Base-by-base conservation (phyloP, 805 yeast species). In the Pichia scutulata region DNA sequence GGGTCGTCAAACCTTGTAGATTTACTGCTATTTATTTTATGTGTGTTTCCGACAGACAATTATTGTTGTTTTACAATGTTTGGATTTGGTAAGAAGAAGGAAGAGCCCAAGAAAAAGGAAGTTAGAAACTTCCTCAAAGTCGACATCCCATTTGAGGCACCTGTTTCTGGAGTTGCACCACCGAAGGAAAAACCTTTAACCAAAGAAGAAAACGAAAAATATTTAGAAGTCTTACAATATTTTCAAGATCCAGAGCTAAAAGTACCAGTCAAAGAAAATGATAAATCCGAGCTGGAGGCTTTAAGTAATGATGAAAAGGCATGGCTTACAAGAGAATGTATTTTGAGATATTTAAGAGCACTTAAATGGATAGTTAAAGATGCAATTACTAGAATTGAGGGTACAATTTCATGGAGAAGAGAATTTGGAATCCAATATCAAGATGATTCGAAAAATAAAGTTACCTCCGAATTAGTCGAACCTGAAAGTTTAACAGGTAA, bases 311-410 rank as follows among this genome's bases (percentile, higher is more conserved):
- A 70, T 43, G 99, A 93, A 66, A 85, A 81, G 65, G 84, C 96
- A 0, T 93, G 99, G 99, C 72, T 93, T 50, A 86, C 97, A 2
- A 77, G 85, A 59, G 99, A 93, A 65, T 93, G 99, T 64, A 74
- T 93, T 51, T 68, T 89, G 60, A 78, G 99, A 64, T 93, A 93
- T 65, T 70, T 92, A 49, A 77, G 97, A 50, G 99, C 99, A 23
- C 86, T 97, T 23, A 92, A 89, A 65, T 93, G 99, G 99, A 74
- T 77, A 28, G 75, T 74, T 1, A 67, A 74, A 26, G 87, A 84
- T 13, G 86, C 95, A 39, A 82, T 82, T 46, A 76, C 76, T 49
- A 78, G 99, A 61, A 73, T 93, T 12, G 84, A 81, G 56, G 78
- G 80, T 22, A 84, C 98, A 0, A 57, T 93, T 21, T 82, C 87